Conservation (phyloP, 2,329 filamentous ascomycete species). For the Pseudovirgaria hyperparasitica region DNA sequence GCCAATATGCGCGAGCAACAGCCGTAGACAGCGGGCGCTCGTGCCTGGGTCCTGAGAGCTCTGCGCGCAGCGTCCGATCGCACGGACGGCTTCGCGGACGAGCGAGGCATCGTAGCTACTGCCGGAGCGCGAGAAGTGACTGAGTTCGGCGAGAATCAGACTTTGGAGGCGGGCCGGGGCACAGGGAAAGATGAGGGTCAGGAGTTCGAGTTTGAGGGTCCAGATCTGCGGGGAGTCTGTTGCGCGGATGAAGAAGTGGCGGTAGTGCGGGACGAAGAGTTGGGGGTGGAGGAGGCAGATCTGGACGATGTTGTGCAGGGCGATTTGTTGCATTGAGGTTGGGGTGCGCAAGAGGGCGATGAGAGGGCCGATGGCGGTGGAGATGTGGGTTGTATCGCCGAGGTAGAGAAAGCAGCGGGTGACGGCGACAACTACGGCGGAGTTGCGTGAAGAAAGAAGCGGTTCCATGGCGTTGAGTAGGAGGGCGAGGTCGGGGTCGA, state of each 20-base stretch:
- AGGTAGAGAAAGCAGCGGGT: slow-evolving; percentile 75
- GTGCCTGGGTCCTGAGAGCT: slow-evolving; percentile 27
- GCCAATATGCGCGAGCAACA: slow-evolving; percentile 78
- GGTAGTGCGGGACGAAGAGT: slow-evolving; percentile 77
- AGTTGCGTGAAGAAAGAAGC: slow-evolving; percentile 85
- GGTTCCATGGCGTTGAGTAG: slow-evolving; percentile 68
- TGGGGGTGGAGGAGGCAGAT: slow-evolving; percentile 65
- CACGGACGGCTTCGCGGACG: slow-evolving; percentile 78
- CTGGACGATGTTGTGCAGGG: slow-evolving; percentile 89
- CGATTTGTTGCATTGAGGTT: slow-evolving; percentile 78
- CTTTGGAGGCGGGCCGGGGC: slow-evolving; percentile 64
- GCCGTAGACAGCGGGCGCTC: slow-evolving; percentile 64
- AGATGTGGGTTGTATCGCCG: slow-evolving; percentile 65
- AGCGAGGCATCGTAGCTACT: slow-evolving; percentile 60
- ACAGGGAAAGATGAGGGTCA: slow-evolving; percentile 84
- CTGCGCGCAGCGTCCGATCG: slow-evolving; percentile 88
- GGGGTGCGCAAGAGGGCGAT: slow-evolving; percentile 74
- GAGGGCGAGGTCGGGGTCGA: slow-evolving; percentile 74
- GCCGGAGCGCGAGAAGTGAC: slow-evolving; percentile 93
- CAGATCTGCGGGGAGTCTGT: slow-evolving; percentile 72
- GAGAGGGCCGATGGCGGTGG: slow-evolving; percentile 66
- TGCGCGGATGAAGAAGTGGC: slow-evolving; percentile 76
- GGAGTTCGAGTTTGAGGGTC: slow-evolving; percentile 81
- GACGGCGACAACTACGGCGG: slow-evolving; percentile 81
- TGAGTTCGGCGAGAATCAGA: slow-evolving; percentile 80